Conservation (phyloP, 2,329 filamentous ascomycete species). For the Colletotrichum sp. region DNA sequence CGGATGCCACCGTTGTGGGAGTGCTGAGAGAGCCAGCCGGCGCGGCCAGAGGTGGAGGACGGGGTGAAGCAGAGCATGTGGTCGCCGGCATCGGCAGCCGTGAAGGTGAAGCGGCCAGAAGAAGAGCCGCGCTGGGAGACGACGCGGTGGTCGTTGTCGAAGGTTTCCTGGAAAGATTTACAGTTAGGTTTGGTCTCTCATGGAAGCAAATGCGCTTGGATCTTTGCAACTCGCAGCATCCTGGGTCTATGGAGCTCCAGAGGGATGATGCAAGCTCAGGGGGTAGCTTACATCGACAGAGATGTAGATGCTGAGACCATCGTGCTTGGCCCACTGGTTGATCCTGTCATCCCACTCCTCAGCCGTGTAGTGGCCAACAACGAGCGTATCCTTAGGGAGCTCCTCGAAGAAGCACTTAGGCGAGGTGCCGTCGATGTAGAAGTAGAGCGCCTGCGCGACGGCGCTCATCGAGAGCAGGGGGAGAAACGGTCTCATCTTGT, state of each 20-base stretch:
- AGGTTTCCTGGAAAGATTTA: constrained; percentile 71
- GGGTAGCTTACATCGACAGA: constrained; percentile 75
- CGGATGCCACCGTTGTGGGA: constrained; percentile 78
- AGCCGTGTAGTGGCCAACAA: constrained; percentile 89
- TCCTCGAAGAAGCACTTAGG: constrained; percentile 99
- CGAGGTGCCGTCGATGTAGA: constrained; percentile 86
- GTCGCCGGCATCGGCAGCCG: constrained; percentile 90
- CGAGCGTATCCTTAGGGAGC: constrained; percentile 94
- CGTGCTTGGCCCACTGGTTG: constrained; percentile 73
- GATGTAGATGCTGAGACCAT: constrained; percentile 83
- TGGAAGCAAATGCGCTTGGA: not conserved
- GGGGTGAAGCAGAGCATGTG: constrained; percentile 96
- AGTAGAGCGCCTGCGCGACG: constrained; percentile 83
- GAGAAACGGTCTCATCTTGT: constrained; percentile 64
- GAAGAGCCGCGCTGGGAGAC: constrained; percentile 81
- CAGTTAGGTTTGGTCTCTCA: constrained; percentile 6
- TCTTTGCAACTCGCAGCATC: not conserved
- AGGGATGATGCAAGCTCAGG: not conserved
- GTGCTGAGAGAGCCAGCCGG: constrained; percentile 73
- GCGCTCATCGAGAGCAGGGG: constrained; percentile 69
- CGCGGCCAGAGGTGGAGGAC: constrained; percentile 70
- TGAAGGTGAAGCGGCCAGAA: constrained; percentile 92
- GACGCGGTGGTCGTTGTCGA: constrained; percentile 97
- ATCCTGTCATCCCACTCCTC: constrained; percentile 80
- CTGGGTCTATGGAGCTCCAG: not conserved